A percentile compares a stretch with the other conserved stretches of the same genome.
Evolutionary conservation across 164 flowering plant genomes (phyloP).

Genomic region (Tetrastigma voinierianum): DNA sequence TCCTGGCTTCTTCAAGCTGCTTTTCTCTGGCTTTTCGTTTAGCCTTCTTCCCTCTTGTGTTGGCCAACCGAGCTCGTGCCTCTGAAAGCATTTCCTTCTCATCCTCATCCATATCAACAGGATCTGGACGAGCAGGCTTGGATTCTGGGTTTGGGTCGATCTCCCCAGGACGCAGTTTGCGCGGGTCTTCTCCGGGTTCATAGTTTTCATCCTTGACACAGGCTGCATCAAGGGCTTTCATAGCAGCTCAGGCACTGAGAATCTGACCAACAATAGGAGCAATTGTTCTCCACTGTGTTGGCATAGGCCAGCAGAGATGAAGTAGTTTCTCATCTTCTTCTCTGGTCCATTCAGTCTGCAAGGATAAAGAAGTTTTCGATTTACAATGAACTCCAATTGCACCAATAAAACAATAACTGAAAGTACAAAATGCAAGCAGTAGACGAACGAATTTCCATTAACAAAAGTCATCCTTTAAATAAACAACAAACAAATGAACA

Average conservation of each 20-base stretch:
- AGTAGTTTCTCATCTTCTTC: constrained; percentile 98
- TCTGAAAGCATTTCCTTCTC: constrained; percentile 99
- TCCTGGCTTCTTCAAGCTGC: constrained; percentile 97
- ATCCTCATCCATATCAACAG: constrained; percentile 99
- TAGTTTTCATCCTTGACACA: constrained; percentile 93
- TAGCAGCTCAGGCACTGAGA: constrained; percentile 96
- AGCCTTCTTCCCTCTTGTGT: constrained; percentile 96
- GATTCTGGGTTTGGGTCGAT: constrained; percentile 98
- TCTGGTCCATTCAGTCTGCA: constrained; percentile 98
- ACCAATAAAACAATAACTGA: too few species aligned
- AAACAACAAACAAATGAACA: too few species aligned
- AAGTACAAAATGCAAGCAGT: too few species aligned
- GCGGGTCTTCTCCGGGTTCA: constrained; percentile 89
- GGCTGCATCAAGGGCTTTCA: constrained; percentile 94
- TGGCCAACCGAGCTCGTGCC: constrained; percentile 92
- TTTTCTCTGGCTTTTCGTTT: constrained; percentile 98
- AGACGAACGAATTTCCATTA: too few species aligned
- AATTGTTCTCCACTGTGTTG: constrained; percentile 97
- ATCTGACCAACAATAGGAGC: constrained; percentile 95
- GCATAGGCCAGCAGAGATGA: constrained; percentile 97
- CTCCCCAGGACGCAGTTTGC: constrained; percentile 95
- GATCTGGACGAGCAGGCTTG: constrained; percentile 98
- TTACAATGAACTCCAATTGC: too few species aligned
- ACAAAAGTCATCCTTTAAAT: too few species aligned
- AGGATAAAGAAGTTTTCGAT: not conserved